Percentiles rank a stretch among this genome's conserved stretches.
These are phyloP conservation scores for Lotmaria passim DNA, from an alignment of 208 protist genomes.

Conservation along the genomic window DNA sequence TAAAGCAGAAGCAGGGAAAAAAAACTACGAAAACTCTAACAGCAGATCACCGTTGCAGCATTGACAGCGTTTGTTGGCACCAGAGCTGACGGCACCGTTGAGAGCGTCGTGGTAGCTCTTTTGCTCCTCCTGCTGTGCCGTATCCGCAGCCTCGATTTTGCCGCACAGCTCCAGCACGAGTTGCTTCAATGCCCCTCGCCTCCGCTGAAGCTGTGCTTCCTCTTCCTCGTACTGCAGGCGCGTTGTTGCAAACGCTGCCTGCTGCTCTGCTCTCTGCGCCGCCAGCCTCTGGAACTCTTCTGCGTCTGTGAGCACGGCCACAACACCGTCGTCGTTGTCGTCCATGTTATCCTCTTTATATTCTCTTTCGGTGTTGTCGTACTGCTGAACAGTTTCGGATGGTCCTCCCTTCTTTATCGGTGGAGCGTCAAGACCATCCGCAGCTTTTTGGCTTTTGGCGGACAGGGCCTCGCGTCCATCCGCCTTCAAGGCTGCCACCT, in stretches of 20 bases:
- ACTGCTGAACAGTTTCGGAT: too few relatives aligned
- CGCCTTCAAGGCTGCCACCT: neutral
- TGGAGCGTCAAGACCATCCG: neutral
- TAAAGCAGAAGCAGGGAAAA: too few relatives aligned
- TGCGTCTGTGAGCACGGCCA: neutral
- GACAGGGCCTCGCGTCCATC: neutral
- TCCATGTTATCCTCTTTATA: too few relatives aligned
- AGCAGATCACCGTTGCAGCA: neutral
- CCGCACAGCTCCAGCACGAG: conserved; percentile 38
- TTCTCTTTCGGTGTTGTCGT: too few relatives aligned
- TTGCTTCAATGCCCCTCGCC: conserved; percentile 31
- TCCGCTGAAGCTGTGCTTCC: conserved; percentile 11
- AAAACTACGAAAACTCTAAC: neutral
- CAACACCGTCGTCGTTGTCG: too few relatives aligned
- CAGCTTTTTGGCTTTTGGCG: neutral
- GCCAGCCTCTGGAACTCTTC: neutral
- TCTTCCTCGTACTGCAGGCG: conserved; percentile 5
- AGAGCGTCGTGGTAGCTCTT: conserved; percentile 34
- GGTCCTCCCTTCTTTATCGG: too few relatives aligned
- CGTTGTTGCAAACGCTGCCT: conserved; percentile 7
- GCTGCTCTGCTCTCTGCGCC: conserved; percentile 1
- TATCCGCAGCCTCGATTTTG: conserved; percentile 51
- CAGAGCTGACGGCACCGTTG: conserved; percentile 25
- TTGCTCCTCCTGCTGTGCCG: conserved; percentile 45
- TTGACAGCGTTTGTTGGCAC: neutral